phyloP scores from a whole-genome alignment of 257 asterid genomes.

The Ilex asprella region DNA sequence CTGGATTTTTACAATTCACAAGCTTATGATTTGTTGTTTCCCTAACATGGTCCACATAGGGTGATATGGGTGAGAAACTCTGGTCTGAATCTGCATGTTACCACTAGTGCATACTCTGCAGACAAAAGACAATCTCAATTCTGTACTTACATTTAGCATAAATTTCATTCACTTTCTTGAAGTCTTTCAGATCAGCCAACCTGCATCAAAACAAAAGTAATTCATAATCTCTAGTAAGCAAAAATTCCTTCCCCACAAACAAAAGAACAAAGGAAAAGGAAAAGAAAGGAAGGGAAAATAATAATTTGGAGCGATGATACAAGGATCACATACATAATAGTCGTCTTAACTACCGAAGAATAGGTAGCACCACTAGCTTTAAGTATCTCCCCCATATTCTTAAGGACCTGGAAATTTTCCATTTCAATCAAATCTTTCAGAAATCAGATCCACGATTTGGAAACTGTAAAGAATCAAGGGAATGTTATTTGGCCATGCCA shows the following conservation, averaged over 20 bases:
- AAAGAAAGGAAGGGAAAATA: neutral
- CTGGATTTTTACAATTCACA: neutral
- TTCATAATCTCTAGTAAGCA: slow-evolving; percentile 8
- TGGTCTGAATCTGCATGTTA: neutral
- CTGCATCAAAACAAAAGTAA: slow-evolving; percentile 29
- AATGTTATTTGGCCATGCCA: neutral
- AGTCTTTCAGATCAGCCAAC: slow-evolving; percentile 97
- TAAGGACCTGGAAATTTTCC: slow-evolving; percentile 52
- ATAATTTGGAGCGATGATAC: neutral
- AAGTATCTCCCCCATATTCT: slow-evolving; percentile 96
- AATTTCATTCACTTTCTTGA: slow-evolving; percentile 85
- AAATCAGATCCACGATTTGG: neutral
- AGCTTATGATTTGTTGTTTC: neutral
- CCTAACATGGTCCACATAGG: neutral
- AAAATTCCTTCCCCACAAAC: neutral
- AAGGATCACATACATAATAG: slow-evolving; percentile 65
- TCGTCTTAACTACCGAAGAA: slow-evolving; percentile 94
- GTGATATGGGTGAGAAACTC: neutral
- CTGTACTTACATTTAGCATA: slow-evolving; percentile 83
- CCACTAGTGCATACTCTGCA: neutral
- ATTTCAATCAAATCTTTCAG: neutral
- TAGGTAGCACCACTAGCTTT: slow-evolving; percentile 88
- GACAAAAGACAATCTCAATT: slow-evolving; percentile 6
- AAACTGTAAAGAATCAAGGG: neutral
- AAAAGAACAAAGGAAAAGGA: neutral